Evolutionary conservation across 1,284 basidiomycete species (phyloP).

Genomic region (Rhizoctonia solani): DNA sequence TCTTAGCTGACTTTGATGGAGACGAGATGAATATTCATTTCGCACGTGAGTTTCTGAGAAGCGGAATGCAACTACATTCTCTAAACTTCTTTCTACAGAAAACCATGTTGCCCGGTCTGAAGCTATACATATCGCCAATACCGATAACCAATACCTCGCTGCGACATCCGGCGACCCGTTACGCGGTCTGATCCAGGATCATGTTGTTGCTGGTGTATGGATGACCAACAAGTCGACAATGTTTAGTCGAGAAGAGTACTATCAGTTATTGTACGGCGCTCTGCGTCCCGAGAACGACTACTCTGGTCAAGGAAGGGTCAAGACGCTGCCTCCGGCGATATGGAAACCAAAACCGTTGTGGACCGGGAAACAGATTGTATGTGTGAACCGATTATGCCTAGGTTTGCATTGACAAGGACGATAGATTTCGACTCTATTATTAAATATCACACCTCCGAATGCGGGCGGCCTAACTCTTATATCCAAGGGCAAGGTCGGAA

Average conservation of each 20-base stretch:
- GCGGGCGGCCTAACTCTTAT: conserved; percentile 85
- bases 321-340: conserved; percentile 88
- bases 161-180: conserved; percentile 98
- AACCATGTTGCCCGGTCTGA: conserved; percentile 93
- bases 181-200: conserved; percentile 98
- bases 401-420: conserved; percentile 1
- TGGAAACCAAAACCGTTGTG: conserved; percentile 90
- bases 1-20: conserved; percentile 94
- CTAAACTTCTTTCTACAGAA: conserved; percentile 54
- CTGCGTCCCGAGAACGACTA: conserved; percentile 86
- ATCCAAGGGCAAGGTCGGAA: conserved; percentile 86
- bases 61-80: neutral
- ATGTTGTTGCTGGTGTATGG: conserved; percentile 98
- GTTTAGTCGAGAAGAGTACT: conserved; percentile 95
- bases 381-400: conserved; percentile 42
- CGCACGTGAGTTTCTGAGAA: conserved; percentile 83
- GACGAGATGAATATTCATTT: conserved; percentile 99
- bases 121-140: conserved; percentile 94
- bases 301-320: conserved; percentile 66
- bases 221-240: conserved; percentile 97
- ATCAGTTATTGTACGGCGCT: conserved; percentile 95
- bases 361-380: conserved; percentile 98
- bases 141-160: conserved; percentile 98
- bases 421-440: conserved; percentile 90
- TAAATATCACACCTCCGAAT: conserved; percentile 86